Percentiles rank a stretch among this genome's conserved stretches.
Evolutionary conservation across 305 asterid genomes (phyloP).

Genomic region (Plantago rigida): DNA sequence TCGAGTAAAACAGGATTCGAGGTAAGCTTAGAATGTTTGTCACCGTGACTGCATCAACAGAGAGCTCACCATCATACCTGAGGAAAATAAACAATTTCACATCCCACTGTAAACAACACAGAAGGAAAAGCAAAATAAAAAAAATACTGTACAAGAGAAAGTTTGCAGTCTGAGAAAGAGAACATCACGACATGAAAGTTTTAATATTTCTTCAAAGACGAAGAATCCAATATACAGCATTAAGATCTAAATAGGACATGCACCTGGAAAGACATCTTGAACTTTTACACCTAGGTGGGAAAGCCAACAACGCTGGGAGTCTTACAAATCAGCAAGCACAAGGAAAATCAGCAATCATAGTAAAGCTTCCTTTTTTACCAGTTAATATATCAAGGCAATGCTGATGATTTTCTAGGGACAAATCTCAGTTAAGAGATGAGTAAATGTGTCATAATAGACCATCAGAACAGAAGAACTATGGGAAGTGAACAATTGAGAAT

Average conservation of each 20-base stretch:
- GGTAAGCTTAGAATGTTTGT: slow-evolving; percentile 68
- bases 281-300: slow-evolving; percentile 82
- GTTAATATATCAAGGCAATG: too few relatives aligned
- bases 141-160: not conserved
- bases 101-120: not conserved
- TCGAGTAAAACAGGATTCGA: slow-evolving; percentile 69
- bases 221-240: not conserved
- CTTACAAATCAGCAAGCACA: slow-evolving; percentile 40
- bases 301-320: slow-evolving; percentile 70
- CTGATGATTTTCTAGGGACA: too few relatives aligned
- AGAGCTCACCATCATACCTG: slow-evolving; percentile 76
- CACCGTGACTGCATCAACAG: slow-evolving; percentile 77
- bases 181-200: not conserved
- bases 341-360: too few relatives aligned
- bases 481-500: too few relatives aligned
- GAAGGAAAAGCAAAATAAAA: slow-evolving; percentile 4
- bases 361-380: too few relatives aligned
- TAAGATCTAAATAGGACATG: slow-evolving; percentile 20
- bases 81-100: slow-evolving; percentile 23
- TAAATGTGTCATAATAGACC: too few relatives aligned
- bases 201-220: not conserved
- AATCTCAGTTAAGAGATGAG: too few relatives aligned
- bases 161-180: not conserved
- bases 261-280: slow-evolving; percentile 68
- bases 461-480: too few relatives aligned